A percentile compares a stretch with the other conserved stretches of the same genome.
Conservation (phyloP, 768 basidiomycete species). For the Botryobasidium botryosum region DNA sequence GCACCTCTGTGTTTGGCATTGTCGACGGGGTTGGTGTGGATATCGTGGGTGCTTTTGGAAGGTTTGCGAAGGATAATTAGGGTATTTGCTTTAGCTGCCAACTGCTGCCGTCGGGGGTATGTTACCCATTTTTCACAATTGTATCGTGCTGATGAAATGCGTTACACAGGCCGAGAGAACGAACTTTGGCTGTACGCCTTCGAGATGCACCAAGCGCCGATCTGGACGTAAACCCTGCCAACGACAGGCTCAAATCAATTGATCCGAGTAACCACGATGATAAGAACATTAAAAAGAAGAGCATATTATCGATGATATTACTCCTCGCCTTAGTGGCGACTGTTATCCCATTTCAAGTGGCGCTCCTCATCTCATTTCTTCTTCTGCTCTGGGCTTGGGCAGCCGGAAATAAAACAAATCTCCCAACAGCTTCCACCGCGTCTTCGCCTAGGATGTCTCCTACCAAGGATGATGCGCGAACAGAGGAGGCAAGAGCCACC, state of each 20-base stretch:
- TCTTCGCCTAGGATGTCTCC: neutral
- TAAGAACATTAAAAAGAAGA: conserved; percentile 13
- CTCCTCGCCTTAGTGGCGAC: conserved; percentile 51
- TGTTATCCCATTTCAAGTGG: conserved; percentile 84
- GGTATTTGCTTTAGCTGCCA: neutral
- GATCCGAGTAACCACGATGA: neutral
- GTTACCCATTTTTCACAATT: neutral
- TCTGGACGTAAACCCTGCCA: no score
- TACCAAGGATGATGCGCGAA: neutral
- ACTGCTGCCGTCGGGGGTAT: no score
- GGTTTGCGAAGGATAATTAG: neutral
- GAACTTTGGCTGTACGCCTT: neutral
- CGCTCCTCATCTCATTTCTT: conserved; percentile 70
- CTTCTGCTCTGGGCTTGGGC: conserved; percentile 55
- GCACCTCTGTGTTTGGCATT: conserved; percentile 41
- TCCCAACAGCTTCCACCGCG: neutral
- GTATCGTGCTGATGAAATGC: neutral
- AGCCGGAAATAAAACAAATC: conserved; percentile 9
- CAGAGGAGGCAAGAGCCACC: neutral
- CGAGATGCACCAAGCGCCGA: no score
- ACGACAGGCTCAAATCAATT: no score
- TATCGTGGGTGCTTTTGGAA: neutral
- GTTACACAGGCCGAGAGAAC: neutral
- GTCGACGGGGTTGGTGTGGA: conserved; percentile 15
- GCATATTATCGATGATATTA: conserved; percentile 38